Percentiles rank a stretch among this genome's conserved stretches.
Conservation (phyloP, 2,329 filamentous ascomycete genomes). For the Fusarium sp. region DNA sequence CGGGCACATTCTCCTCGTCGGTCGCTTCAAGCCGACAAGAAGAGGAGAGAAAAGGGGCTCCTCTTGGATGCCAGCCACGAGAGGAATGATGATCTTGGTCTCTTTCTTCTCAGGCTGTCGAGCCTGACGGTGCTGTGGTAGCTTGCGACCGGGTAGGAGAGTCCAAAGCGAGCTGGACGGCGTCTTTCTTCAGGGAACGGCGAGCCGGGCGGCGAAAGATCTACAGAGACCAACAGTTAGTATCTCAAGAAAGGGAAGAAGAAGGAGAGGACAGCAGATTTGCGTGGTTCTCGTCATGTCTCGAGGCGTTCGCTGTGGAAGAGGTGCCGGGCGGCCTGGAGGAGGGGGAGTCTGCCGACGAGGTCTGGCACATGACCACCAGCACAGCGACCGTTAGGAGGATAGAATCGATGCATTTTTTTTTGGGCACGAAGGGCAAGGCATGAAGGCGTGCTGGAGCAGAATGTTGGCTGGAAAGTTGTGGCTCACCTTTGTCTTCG, state of each 20-base stretch:
- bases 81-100: not conserved
- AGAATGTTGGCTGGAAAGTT: slow-evolving; percentile 20
- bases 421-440: not conserved
- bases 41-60: slow-evolving; percentile 4
- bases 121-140: not conserved
- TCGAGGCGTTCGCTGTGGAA: slow-evolving; percentile 14
- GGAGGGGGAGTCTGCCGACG: slow-evolving; percentile 17
- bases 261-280: slow-evolving; percentile 20
- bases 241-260: slow-evolving; percentile 8
- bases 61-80: not conserved
- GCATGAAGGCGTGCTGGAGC: not conserved
- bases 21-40: slow-evolving; percentile 13
- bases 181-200: not conserved
- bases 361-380: slow-evolving; percentile 1
- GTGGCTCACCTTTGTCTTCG: slow-evolving; percentile 10
- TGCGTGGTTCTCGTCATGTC: slow-evolving; percentile 15
- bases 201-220: not conserved
- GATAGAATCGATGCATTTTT: not conserved
- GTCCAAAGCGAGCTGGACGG: not conserved
- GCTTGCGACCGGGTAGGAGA: not conserved
- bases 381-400: not conserved
- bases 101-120: not conserved
- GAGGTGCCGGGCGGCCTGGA: slow-evolving; percentile 8
- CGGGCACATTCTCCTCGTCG: not conserved
- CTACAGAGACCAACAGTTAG: not conserved